Conservation (phyloP, 106 monocot genomes). For the Allium sativum region DNA sequence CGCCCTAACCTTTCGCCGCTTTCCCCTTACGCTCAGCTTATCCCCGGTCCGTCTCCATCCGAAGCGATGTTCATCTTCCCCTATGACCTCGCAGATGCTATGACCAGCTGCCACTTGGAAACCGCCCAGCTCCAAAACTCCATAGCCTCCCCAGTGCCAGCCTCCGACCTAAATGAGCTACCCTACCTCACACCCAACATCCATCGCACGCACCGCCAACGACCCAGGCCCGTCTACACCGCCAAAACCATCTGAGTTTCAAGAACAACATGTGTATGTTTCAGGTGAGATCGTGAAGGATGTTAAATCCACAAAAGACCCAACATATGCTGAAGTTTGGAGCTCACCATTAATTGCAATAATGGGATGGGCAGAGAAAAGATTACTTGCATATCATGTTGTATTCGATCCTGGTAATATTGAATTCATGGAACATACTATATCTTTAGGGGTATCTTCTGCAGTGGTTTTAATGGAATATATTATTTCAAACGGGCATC, state of each 20-base stretch:
- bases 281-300: slow-evolving; percentile 73
- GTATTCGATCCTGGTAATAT: slow-evolving; percentile 63
- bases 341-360: slow-evolving; percentile 77
- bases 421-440: slow-evolving; percentile 75
- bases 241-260: slow-evolving; percentile 84
- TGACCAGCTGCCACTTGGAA: too few species aligned
- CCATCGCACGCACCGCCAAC: too few species aligned
- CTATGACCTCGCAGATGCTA: too few species aligned
- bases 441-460: slow-evolving; percentile 72
- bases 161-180: too few species aligned
- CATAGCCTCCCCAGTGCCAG: too few species aligned
- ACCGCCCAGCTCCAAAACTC: too few species aligned
- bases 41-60: too few species aligned
- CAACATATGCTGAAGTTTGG: slow-evolving; percentile 61
- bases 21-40: too few species aligned
- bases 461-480: slow-evolving; percentile 86
- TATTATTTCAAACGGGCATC: slow-evolving; percentile 81
- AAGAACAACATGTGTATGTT: slow-evolving; percentile 64
- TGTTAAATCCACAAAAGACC: slow-evolving; percentile 77
- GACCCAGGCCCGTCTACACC: slow-evolving; percentile 77
- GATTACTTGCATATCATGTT: slow-evolving; percentile 92
- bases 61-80: too few species aligned
- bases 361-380: slow-evolving; percentile 89
- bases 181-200: too few species aligned
- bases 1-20: too few species aligned